A percentile compares a stretch with the other conserved stretches of the same genome.
Conservation (phyloP, 371 early-diverging fungal genomes). For the Sporodiniella umbellata region DNA sequence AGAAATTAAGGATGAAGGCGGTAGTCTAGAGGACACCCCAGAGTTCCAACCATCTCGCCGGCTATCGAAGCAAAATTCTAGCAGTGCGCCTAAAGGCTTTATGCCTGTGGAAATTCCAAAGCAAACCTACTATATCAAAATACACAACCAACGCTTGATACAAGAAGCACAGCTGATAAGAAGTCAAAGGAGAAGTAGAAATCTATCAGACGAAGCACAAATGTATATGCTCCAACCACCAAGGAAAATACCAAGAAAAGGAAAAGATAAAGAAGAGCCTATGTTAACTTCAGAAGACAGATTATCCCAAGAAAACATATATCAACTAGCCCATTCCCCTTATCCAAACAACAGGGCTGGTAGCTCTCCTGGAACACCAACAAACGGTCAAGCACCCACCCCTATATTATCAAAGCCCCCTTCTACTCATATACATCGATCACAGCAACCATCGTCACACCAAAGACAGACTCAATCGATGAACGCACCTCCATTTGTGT, state of each 20-base stretch:
- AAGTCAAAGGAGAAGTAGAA: slow-evolving; percentile 16
- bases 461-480: slow-evolving; percentile 9
- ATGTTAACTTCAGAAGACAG: slow-evolving; percentile 1
- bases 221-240: slow-evolving; percentile 4
- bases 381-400: slow-evolving; percentile 8
- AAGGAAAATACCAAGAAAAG: slow-evolving; percentile 15
- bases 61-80: slow-evolving; percentile 6
- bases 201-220: slow-evolving; percentile 8
- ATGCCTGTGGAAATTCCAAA: slow-evolving; percentile 30
- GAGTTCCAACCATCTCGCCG: background rate
- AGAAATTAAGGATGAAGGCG: background rate
- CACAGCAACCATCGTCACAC: slow-evolving; percentile 3
- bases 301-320: slow-evolving; percentile 4
- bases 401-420: slow-evolving; percentile 4
- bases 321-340: background rate
- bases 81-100: slow-evolving; percentile 30
- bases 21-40: background rate
- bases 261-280: slow-evolving; percentile 3
- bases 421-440: slow-evolving; percentile 10
- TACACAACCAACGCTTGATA: slow-evolving; percentile 29
- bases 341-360: slow-evolving; percentile 13
- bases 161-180: slow-evolving; percentile 24
- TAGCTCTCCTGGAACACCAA: slow-evolving; percentile 3
- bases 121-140: slow-evolving; percentile 29
- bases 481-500: slow-evolving; percentile 17